A percentile compares a stretch with the other conserved stretches of the same genome.
These are phyloP conservation scores for Podila epicladia DNA, from an alignment of 192 early-diverging fungal genomes.

Conservation along the genomic window DNA sequence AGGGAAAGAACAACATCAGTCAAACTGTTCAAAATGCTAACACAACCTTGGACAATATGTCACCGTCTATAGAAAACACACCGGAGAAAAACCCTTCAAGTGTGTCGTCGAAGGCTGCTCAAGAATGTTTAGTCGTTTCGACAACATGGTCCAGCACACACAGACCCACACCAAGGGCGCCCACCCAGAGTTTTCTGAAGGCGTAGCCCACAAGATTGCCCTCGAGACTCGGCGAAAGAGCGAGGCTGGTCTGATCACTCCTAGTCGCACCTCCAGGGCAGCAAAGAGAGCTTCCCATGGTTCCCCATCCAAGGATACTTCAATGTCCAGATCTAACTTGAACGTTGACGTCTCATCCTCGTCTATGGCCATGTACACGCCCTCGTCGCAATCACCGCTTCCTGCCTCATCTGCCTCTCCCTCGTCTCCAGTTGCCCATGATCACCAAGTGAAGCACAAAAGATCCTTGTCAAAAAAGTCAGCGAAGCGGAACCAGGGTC, in stretches of 20 bases:
- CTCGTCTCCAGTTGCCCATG: too few species aligned
- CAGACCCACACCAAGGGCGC: constrained; percentile 67
- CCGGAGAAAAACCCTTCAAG: constrained; percentile 65
- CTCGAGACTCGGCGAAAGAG: constrained; percentile 46
- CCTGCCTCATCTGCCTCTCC: not conserved
- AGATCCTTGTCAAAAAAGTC: not conserved
- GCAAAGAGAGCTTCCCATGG: constrained; percentile 2
- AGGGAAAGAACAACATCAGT: too few species aligned
- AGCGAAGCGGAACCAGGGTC: constrained; percentile 11
- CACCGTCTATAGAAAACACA: constrained; percentile 58
- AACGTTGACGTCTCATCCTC: not conserved
- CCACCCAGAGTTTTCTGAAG: constrained; percentile 18
- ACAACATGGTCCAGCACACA: constrained; percentile 87
- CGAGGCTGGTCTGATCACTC: constrained; percentile 24
- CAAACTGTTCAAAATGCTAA: too few species aligned
- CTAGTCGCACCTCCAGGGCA: not conserved
- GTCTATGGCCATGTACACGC: not conserved
- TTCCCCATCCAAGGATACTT: not conserved
- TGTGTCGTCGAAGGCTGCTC: constrained; percentile 73
- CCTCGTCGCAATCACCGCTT: not conserved
- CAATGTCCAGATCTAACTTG: not conserved
- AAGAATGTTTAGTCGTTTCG: constrained; percentile 77
- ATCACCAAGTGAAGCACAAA: not conserved
- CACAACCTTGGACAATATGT: too few species aligned
- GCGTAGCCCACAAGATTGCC: constrained; percentile 34